Conservation (phyloP, 768 basidiomycete species). For the Pisolithus sp. region DNA sequence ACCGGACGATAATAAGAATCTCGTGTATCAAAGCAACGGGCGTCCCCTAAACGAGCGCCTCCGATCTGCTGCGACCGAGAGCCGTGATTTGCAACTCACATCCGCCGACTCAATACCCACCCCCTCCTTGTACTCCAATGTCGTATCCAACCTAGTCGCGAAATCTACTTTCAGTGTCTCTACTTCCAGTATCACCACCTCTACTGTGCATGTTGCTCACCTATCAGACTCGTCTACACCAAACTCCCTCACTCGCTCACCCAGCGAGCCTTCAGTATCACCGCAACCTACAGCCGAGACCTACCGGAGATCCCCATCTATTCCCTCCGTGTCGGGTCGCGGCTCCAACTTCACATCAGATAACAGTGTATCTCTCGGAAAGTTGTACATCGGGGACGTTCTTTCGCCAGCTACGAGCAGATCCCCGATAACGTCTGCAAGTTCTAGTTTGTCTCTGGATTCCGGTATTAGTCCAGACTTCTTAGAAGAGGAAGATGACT, state of each 20-base stretch:
- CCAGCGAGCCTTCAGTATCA: conserved; percentile 9
- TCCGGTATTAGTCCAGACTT: conserved; percentile 10
- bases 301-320: conserved; percentile 8
- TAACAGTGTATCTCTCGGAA: conserved; percentile 6
- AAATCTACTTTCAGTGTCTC: conserved; percentile 9
- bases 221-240: conserved; percentile 3
- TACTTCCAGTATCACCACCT: background rate
- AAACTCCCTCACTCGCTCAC: conserved; percentile 3
- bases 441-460: conserved; percentile 17
- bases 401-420: conserved; percentile 8
- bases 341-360: conserved; percentile 23
- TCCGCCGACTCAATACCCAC: conserved; percentile 8
- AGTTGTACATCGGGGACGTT: conserved; percentile 13
- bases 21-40: conserved; percentile 1
- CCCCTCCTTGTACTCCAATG: conserved; percentile 21
- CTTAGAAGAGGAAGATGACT: conserved; percentile 16
- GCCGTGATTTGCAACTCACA: background rate
- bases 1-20: conserved; percentile 11
- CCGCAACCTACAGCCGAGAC: conserved; percentile 11
- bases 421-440: conserved; percentile 16
- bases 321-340: conserved; percentile 10
- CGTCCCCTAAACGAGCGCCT: background rate
- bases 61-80: conserved; percentile 4
- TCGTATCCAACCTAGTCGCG: conserved; percentile 16
- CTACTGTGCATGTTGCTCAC: conserved; percentile 8